Evolutionary conservation across 768 basidiomycete genomes (phyloP), one percentile per base, ranked within the genome.

Genomic region (Crepidotus variabilis): DNA sequence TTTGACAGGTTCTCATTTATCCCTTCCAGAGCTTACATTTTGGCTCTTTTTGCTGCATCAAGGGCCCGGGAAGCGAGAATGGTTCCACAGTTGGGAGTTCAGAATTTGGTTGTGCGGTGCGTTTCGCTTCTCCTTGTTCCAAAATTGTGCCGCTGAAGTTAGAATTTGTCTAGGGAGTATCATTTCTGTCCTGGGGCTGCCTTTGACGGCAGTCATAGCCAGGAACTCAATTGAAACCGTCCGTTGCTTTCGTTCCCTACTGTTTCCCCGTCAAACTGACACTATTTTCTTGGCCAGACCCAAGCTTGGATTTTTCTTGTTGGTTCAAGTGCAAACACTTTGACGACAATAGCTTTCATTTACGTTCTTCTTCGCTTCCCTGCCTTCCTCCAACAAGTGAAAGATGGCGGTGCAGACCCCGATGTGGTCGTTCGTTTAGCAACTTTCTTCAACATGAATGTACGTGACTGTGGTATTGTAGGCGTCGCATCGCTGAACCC

Each of bases 11-110:
- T 20, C 46, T 52, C 55, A 35, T 52, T 47, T 28, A 24, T 11
- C 46, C 50, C 20, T 55, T 20, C 22, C 67, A 90, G 90, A 91
- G 66, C 77, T 92, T 13, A 76, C 85, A 0, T 92, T 92, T 64
- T 93, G 91, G 91, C 65, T 92, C 24, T 93, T 92, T 68, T 78
- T 93, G 20, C 78, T 91, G 28, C 82, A 90, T 60, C 90, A 92
- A 71, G 86, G 87, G 2, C 86, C 87, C 0, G 71, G 75, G 46
- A 82, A 85, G 64, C 81, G 85, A 2, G 75, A 83, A 32, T 93
- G 91, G 91, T 92, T 92, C 68, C 73, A 81, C 21, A 89, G 89
- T 66, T 84, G 83, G 81, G 90, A 93, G 69, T 92, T 86, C 67
- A 78, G 78, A 46, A 65, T 81, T 16, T 93, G 91, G 91, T 83